phyloP scores from a whole-genome alignment of 2,329 filamentous ascomycete species.

The Drechslerella dactyloides region DNA sequence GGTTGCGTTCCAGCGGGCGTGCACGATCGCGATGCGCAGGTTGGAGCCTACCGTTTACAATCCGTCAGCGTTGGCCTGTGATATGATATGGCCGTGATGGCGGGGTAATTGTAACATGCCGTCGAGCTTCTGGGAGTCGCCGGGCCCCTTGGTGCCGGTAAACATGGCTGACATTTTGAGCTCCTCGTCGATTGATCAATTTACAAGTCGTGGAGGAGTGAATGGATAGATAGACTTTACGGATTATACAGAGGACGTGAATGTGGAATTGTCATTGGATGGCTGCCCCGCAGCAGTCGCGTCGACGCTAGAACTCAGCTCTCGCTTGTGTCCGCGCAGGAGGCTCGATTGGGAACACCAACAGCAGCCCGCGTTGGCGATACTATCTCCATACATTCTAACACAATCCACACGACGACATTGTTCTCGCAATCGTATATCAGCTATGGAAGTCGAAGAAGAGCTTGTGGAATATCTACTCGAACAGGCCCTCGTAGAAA shows the following conservation, averaged over 20 bases:
- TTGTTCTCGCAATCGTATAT: too few relatives aligned
- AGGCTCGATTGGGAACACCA: too few relatives aligned
- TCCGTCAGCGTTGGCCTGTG: not conserved
- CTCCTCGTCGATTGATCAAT: not conserved
- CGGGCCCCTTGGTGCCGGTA: constrained; percentile 54
- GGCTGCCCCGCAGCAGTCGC: too few relatives aligned
- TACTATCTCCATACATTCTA: too few relatives aligned
- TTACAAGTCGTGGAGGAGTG: not conserved
- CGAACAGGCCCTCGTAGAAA: constrained; percentile 8
- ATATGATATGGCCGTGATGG: not conserved
- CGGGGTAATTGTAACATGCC: constrained; percentile 49
- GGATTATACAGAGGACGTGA: too few relatives aligned
- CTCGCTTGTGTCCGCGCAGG: too few relatives aligned
- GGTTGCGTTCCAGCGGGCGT: constrained; percentile 90
- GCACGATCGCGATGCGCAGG: constrained; percentile 90
- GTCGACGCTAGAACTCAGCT: too few relatives aligned
- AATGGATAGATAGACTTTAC: not conserved
- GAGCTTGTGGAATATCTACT: too few relatives aligned
- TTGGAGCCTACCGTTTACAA: constrained; percentile 63
- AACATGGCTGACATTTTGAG: constrained; percentile 50
- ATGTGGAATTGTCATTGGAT: too few relatives aligned
- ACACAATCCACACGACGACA: too few relatives aligned
- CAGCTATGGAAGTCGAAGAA: too few relatives aligned
- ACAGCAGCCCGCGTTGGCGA: too few relatives aligned
- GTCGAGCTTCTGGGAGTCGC: constrained; percentile 52